Percentiles rank a stretch among this genome's conserved stretches.
These are phyloP conservation scores for Dendrothele bispora DNA, from an alignment of 768 basidiomycete species.

Conservation along the genomic window DNA sequence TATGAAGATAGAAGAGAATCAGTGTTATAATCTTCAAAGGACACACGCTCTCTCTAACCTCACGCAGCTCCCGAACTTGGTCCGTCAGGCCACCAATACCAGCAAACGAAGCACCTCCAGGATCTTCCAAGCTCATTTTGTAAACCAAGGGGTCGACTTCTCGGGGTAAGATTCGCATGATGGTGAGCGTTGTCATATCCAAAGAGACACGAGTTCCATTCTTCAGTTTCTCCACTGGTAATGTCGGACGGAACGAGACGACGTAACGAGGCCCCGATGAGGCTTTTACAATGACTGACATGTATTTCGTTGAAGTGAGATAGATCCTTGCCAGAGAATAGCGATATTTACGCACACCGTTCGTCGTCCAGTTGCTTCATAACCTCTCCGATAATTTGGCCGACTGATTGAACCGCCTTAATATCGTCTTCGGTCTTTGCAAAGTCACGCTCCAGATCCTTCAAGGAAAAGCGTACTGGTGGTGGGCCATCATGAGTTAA, in stretches of 20 bases:
- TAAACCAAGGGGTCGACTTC: conserved; percentile 98
- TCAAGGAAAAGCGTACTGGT: conserved; percentile 87
- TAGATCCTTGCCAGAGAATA: background rate
- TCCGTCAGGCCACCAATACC: conserved; percentile 96
- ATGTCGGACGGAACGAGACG: conserved; percentile 91
- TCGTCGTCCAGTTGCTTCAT: conserved; percentile 99
- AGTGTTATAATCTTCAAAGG: too few relatives aligned
- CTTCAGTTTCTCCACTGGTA: conserved; percentile 92
- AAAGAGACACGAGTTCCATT: conserved; percentile 92
- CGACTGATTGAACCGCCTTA: conserved; percentile 97
- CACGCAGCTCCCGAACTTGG: conserved; percentile 94
- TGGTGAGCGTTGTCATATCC: conserved; percentile 98
- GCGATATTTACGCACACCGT: conserved; percentile 64
- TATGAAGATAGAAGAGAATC: background rate
- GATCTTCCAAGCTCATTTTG: conserved; percentile 99
- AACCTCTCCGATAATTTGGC: conserved; percentile 98
- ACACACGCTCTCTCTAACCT: conserved; percentile 59
- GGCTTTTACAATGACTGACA: conserved; percentile 93
- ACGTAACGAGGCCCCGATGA: conserved; percentile 98
- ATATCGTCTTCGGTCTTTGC: conserved; percentile 98
- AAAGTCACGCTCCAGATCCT: conserved; percentile 84
- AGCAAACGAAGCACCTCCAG: conserved; percentile 92
- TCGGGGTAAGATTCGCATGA: conserved; percentile 97
- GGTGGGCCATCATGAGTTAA: background rate
- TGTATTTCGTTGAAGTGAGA: background rate